Evolutionary conservation across 1,284 basidiomycete genomes (phyloP).

Genomic region (Lentinus polychrous): DNA sequence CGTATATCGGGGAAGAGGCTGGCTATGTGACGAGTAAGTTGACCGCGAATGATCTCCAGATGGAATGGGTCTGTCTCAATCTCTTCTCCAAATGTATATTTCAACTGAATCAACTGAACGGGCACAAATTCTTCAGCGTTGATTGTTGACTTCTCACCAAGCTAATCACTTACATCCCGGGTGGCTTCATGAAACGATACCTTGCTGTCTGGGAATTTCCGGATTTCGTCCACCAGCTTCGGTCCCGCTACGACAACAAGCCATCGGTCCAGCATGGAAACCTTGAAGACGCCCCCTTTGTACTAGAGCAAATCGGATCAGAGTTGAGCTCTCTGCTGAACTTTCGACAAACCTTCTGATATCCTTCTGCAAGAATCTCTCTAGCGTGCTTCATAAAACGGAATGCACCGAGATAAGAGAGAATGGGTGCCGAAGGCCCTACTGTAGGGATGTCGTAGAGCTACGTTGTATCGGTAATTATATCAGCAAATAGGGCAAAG

Average conservation of each 20-base stretch:
- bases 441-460: constrained; percentile 27
- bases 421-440: constrained; percentile 26
- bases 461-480: constrained; percentile 2
- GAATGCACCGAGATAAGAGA: constrained; percentile 24
- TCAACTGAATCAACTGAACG: constrained; percentile 27
- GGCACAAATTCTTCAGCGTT: not conserved
- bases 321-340: no score
- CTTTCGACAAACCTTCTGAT: constrained; percentile 9
- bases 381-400: constrained; percentile 16
- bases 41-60: constrained; percentile 25
- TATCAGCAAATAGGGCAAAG: no score
- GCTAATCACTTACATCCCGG: constrained; percentile 1
- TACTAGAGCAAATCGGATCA: not conserved
- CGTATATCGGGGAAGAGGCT: constrained; percentile 28
- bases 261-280: constrained; percentile 29
- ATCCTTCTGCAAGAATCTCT: constrained; percentile 24
- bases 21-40: constrained; percentile 31
- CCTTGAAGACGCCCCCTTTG: constrained; percentile 20
- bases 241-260: constrained; percentile 20
- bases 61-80: constrained; percentile 31
- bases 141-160: not conserved
- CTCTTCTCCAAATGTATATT: constrained; percentile 32
- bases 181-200: constrained; percentile 17
- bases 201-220: constrained; percentile 23
- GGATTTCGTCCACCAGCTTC: constrained; percentile 22